Evolutionary conservation across 768 basidiomycete species (phyloP).

Genomic region (Hemileccinum rubropunctum): DNA sequence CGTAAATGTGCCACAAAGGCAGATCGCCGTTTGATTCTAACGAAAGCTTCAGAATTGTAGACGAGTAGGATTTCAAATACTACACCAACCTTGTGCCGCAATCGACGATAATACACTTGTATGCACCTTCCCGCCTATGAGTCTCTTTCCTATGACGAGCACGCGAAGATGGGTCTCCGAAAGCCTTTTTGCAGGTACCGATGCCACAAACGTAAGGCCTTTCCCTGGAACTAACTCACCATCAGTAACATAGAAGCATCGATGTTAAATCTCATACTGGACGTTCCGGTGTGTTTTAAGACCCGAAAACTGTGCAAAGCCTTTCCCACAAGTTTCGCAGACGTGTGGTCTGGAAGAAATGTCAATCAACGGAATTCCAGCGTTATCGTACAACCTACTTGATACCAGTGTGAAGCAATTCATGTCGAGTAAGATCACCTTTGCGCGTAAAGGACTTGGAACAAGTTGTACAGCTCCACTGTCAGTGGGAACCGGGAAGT

Average conservation of each 20-base stretch:
- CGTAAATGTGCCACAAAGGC: constrained; percentile 53
- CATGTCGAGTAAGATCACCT: constrained; percentile 61
- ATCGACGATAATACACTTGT: constrained; percentile 41
- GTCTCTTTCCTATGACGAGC: constrained; percentile 63
- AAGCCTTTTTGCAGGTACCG: constrained; percentile 44
- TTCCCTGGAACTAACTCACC: constrained; percentile 39
- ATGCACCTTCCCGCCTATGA: constrained; percentile 43
- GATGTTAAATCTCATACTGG: constrained; percentile 48
- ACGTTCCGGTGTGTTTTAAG: constrained; percentile 62
- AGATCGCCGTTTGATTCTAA: constrained; percentile 63
- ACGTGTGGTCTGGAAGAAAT: constrained; percentile 42
- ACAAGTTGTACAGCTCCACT: constrained; percentile 46
- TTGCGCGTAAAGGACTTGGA: constrained; percentile 50
- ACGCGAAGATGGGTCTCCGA: constrained; percentile 70
- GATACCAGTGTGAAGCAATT: constrained; percentile 44
- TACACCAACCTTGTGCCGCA: constrained; percentile 47
- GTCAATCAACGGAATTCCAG: not conserved
- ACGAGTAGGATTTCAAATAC: not conserved
- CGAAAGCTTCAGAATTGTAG: not conserved
- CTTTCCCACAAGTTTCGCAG: constrained; percentile 52
- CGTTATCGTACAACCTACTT: constrained; percentile 38
- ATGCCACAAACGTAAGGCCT: constrained; percentile 55
- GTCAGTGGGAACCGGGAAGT: not conserved
- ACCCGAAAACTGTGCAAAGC: constrained; percentile 57
- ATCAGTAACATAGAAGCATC: constrained; percentile 9